A percentile compares a stretch with the other conserved stretches of the same genome.
These are phyloP conservation scores for Hypomyces rosellus DNA, from an alignment of 2,329 filamentous ascomycete genomes.

Conservation along the genomic window DNA sequence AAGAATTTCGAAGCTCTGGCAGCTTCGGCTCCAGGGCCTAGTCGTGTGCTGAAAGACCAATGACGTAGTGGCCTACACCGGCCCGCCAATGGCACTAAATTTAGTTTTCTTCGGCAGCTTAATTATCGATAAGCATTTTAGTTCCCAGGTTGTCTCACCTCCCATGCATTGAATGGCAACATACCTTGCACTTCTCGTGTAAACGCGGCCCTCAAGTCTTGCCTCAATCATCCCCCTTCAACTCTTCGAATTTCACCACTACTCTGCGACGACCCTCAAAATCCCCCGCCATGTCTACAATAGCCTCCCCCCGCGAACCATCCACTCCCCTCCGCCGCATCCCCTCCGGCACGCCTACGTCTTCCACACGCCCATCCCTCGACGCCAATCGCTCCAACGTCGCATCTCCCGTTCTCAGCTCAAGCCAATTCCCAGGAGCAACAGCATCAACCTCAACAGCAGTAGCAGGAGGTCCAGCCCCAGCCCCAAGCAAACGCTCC, in stretches of 20 bases:
- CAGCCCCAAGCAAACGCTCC: constrained; percentile 40
- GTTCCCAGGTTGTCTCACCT: neutral
- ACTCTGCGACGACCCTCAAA: constrained; percentile 28
- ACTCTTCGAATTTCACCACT: neutral
- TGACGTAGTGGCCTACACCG: constrained; percentile 1
- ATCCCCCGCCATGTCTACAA: constrained; percentile 55
- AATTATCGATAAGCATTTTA: neutral
- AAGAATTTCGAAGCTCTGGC: neutral
- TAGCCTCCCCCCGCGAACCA: constrained; percentile 55
- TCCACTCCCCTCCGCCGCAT: constrained; percentile 53
- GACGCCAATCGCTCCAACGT: constrained; percentile 57
- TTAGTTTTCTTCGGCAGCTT: neutral
- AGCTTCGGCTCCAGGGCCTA: neutral
- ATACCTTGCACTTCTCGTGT: too few relatives aligned
- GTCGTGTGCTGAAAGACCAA: neutral
- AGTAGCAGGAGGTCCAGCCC: constrained; percentile 21
- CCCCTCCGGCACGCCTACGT: constrained; percentile 57
- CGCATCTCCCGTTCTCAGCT: constrained; percentile 39
- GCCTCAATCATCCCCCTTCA: neutral
- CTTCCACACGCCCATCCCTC: constrained; percentile 68
- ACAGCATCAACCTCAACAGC: constrained; percentile 23
- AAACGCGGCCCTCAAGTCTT: too few relatives aligned
- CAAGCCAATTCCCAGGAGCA: constrained; percentile 27
- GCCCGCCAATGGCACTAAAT: neutral
- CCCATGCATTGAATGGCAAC: neutral